Percentiles rank a stretch among this genome's conserved stretches.
Evolutionary conservation across 768 basidiomycete genomes (phyloP).

Genomic region (Pleurotus eryngii): DNA sequence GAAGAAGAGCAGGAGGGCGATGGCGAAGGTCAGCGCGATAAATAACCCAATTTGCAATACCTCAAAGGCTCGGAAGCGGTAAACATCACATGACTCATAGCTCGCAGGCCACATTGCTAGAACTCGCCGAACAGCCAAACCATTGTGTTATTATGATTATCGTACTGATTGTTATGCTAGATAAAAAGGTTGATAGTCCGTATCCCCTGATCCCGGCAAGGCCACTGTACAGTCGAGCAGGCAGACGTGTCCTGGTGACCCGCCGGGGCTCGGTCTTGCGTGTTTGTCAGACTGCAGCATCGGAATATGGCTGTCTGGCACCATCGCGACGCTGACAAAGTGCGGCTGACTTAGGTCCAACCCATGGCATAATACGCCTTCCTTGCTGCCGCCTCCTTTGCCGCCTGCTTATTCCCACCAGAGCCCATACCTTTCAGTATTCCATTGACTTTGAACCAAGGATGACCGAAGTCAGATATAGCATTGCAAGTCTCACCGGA

Average conservation of each 20-base stretch:
- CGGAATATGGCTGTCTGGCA: no score
- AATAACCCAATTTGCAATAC: conserved; percentile 6
- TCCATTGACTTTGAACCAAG: conserved; percentile 59
- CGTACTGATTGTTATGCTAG: background rate
- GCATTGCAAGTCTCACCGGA: background rate
- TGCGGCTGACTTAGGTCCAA: conserved; percentile 41
- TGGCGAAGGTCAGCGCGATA: conserved; percentile 1
- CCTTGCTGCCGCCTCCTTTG: conserved; percentile 75
- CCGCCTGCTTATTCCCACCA: conserved; percentile 70
- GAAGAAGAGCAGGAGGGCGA: background rate
- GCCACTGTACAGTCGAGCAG: no score
- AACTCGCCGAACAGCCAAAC: background rate
- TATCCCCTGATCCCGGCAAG: no score
- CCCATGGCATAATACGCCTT: conserved; percentile 74
- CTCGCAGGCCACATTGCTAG: no score
- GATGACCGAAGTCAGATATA: conserved; percentile 8
- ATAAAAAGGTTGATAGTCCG: no score
- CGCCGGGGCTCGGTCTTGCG: background rate
- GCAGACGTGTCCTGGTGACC: no score
- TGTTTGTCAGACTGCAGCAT: background rate
- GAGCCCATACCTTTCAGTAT: conserved; percentile 62
- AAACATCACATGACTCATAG: conserved; percentile 2
- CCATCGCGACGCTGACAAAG: conserved; percentile 2
- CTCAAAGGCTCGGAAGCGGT: background rate
- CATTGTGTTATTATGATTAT: background rate